Evolutionary conservation across 2,329 filamentous ascomycete genomes (phyloP), one percentile per base, ranked within the genome.

Genomic region (Neurospora sp.): DNA sequence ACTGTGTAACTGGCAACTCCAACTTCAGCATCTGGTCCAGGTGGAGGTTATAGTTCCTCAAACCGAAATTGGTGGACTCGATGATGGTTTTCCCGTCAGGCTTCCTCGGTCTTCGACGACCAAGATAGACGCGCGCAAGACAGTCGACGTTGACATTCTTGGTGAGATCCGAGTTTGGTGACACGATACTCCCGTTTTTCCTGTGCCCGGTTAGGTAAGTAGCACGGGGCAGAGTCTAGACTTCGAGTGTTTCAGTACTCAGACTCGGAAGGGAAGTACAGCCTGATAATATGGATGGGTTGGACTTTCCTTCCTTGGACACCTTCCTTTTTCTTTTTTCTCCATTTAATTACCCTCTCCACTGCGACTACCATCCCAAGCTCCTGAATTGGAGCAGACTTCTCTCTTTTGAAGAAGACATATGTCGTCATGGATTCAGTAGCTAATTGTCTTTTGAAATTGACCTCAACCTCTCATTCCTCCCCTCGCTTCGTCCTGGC

Each of bases 1-100:
- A n/a, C n/a, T n/a, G n/a, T n/a, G n/a, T n/a, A n/a, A n/a, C n/a
- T n/a, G n/a, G n/a, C n/a, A n/a, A n/a, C n/a, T n/a, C n/a, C n/a
- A n/a, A n/a, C n/a, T n/a, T 77, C 0, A 38, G 10, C 72, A 79
- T 73, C 28, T 78, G 77, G 23, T 77, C 75, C 0, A 80, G 68
- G 17, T 77, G 74, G 11, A 79, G 39, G 43, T 78, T 76, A 68
- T 78, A 77, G 70, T 78, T 79, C 1, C 77, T 72, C 0, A 80
- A 74, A 0, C 75, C 75, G 19, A 77, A 78, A 69, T 72, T 71
- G 2, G 70, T 1, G 6, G 39, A 12, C 10, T 40, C 39, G 5
- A 40, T 40, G 4, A 40, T 40, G 39, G 39, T 40, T 12, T 28
- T 28, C 28, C 39, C 39, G 5, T 17, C 39, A 15, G 39, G 0